phyloP scores from a whole-genome alignment of 1,284 basidiomycete genomes.

The Pterula multifida region DNA sequence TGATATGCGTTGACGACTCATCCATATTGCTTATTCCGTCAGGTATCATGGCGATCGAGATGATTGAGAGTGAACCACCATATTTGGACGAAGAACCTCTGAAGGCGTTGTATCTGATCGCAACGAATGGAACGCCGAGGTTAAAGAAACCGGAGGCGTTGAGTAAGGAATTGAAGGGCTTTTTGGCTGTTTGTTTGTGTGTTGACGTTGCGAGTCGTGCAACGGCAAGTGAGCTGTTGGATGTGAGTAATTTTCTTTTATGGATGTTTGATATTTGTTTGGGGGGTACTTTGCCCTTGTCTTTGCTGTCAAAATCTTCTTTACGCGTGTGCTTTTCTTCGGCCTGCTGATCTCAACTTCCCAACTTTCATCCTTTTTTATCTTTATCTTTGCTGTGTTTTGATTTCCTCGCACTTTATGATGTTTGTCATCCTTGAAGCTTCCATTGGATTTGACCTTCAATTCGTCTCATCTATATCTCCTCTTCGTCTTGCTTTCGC shows the following conservation, averaged over 20 bases:
- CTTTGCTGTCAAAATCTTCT: too few relatives aligned
- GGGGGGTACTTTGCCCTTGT: too few relatives aligned
- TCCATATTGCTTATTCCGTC: too few relatives aligned
- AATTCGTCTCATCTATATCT: too few relatives aligned
- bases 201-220: constrained; percentile 95
- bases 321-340: too few relatives aligned
- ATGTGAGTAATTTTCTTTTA: constrained; percentile 42
- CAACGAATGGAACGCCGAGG: constrained; percentile 96
- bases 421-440: too few relatives aligned
- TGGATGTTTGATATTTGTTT: neutral
- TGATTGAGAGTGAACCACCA: constrained; percentile 99
- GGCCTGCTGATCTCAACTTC: too few relatives aligned
- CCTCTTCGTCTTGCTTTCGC: too few relatives aligned
- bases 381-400: constrained; percentile 8
- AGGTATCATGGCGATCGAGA: constrained; percentile 91
- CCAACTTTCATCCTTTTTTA: neutral
- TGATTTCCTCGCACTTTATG: too few relatives aligned
- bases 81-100: constrained; percentile 97
- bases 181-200: constrained; percentile 93
- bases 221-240: constrained; percentile 83
- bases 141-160: constrained; percentile 92
- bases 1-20: too few relatives aligned
- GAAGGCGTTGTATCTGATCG: constrained; percentile 94
- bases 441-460: too few relatives aligned
- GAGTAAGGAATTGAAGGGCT: constrained; percentile 87